Percentiles rank a stretch among this genome's conserved stretches.
These are phyloP conservation scores for Piper longum DNA, from an alignment of 164 flowering plant species.

Conservation along the genomic window DNA sequence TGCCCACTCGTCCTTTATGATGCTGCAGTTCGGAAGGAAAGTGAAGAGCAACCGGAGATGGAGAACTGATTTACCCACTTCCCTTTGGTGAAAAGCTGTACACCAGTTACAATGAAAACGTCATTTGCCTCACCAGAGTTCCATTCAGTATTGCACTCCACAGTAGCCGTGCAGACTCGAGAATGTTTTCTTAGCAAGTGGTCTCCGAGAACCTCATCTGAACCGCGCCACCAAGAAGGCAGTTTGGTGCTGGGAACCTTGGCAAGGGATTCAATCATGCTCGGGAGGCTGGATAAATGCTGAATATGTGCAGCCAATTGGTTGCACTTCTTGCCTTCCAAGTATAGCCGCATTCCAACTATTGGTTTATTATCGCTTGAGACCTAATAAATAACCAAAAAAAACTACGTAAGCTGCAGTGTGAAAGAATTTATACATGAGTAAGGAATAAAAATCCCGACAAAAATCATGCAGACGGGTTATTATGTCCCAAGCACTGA, in stretches of 20 bases:
- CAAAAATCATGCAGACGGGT: neutral
- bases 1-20: slow-evolving; percentile 62
- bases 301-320: slow-evolving; percentile 69
- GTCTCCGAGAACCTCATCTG: slow-evolving; percentile 37
- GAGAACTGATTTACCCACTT: slow-evolving; percentile 58
- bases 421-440: neutral
- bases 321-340: slow-evolving; percentile 80
- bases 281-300: slow-evolving; percentile 71
- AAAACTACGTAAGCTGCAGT: neutral
- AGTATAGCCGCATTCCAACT: slow-evolving; percentile 60
- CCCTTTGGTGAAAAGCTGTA: slow-evolving; percentile 61
- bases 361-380: slow-evolving; percentile 56
- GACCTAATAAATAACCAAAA: slow-evolving; percentile 27
- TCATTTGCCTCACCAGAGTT: slow-evolving; percentile 27
- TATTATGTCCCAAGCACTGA: neutral
- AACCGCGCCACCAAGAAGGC: slow-evolving; percentile 57
- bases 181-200: slow-evolving; percentile 67
- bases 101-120: slow-evolving; percentile 76
- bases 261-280: slow-evolving; percentile 21
- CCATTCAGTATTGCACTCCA: slow-evolving; percentile 64
- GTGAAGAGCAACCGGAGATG: slow-evolving; percentile 70
- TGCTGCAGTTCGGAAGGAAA: slow-evolving; percentile 46
- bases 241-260: slow-evolving; percentile 4
- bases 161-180: slow-evolving; percentile 54
- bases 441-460: neutral